phyloP scores from a whole-genome alignment of 73 alveolate species.

The Paramecium biaurelia region DNA sequence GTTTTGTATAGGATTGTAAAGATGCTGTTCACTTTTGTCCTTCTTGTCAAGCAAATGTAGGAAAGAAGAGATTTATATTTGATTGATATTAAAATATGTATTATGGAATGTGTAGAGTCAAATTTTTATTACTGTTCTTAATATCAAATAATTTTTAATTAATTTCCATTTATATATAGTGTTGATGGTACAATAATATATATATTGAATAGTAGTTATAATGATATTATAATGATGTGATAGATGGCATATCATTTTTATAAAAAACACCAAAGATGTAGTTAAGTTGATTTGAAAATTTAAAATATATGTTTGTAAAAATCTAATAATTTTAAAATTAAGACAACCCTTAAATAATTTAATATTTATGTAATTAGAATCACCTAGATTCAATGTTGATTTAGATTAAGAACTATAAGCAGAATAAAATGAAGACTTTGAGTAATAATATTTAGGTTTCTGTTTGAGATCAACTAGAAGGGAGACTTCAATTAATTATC shows the following conservation, averaged over 20 bases:
- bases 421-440: constrained; percentile 23
- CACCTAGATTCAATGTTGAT: not conserved
- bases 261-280: not conserved
- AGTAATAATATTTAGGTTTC: not conserved
- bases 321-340: not conserved
- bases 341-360: not conserved
- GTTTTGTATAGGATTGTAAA: constrained; percentile 56
- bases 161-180: not conserved
- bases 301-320: not conserved
- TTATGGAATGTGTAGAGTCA: not conserved
- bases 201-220: too few species aligned
- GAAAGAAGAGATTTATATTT: constrained; percentile 56
- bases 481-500: not conserved
- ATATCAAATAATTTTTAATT: not conserved
- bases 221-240: not conserved
- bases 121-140: not conserved
- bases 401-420: constrained; percentile 2
- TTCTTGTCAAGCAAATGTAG: constrained; percentile 32
- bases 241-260: not conserved
- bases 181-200: not conserved
- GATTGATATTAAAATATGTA: constrained; percentile 38
- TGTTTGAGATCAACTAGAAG: not conserved
- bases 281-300: not conserved
- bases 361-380: not conserved
- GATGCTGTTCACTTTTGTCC: constrained; percentile 64